phyloP scores from a whole-genome alignment of 441 rosid genomes.

The Erodium texanum region DNA sequence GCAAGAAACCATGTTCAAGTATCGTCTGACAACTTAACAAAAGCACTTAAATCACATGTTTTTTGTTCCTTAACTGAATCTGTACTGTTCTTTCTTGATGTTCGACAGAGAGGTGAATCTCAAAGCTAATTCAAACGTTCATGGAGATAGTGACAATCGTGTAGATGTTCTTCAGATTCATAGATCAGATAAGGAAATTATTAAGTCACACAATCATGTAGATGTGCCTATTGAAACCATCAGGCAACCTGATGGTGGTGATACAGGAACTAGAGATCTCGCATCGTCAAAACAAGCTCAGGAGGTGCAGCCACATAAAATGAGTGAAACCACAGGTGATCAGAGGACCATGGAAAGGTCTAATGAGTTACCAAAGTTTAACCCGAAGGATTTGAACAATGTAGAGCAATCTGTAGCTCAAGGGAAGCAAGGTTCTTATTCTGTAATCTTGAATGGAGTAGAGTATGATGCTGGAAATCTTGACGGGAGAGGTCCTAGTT shows the following conservation, averaged over 20 bases:
- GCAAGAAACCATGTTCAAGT: constrained; percentile 24
- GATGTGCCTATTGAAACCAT: constrained; percentile 2
- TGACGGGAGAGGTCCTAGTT: neutral
- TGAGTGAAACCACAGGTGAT: neutral
- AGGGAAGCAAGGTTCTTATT: neutral
- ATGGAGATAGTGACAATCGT: constrained; percentile 6
- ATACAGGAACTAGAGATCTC: neutral
- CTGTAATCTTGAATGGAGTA: neutral
- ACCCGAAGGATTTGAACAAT: neutral
- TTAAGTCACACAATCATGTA: constrained; percentile 16
- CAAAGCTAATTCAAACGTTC: constrained; percentile 14
- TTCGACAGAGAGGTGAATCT: constrained; percentile 19
- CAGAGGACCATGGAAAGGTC: neutral
- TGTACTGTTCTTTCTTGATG: neutral
- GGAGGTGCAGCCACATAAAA: neutral
- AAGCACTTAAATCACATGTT: neutral
- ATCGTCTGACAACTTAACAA: neutral
- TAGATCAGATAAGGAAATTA: constrained; percentile 12
- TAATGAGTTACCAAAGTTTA: neutral
- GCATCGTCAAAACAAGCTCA: neutral
- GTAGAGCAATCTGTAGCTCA: neutral
- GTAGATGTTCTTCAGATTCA: constrained; percentile 1
- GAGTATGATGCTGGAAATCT: constrained; percentile 2
- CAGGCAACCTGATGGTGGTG: neutral
- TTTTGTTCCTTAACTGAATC: neutral